Conservation (phyloP, 768 basidiomycete genomes). For the Amanita exitialis region DNA sequence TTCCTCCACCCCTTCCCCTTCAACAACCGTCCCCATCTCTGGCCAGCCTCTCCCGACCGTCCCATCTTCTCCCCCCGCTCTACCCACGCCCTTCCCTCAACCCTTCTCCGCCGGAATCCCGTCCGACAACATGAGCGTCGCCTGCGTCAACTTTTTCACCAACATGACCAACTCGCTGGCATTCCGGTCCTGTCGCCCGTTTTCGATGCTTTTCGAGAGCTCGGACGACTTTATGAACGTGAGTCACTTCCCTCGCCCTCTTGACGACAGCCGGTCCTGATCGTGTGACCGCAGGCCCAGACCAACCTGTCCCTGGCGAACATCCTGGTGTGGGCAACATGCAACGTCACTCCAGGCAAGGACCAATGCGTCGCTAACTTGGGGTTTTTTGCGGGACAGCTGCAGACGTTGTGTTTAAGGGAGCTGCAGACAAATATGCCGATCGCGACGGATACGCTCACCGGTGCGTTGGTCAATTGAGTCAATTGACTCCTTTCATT, state of each 20-base stretch:
- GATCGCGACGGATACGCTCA: slow-evolving; percentile 43
- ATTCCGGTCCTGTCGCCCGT: slow-evolving; percentile 69
- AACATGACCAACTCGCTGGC: slow-evolving; percentile 58
- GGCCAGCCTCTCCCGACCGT: slow-evolving; percentile 32
- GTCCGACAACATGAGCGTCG: slow-evolving; percentile 52
- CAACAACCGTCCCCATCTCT: slow-evolving; percentile 10
- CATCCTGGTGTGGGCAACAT: slow-evolving; percentile 67
- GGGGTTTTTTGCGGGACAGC: slow-evolving; percentile 43
- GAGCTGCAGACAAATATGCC: slow-evolving; percentile 47
- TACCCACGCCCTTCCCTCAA: slow-evolving; percentile 75
- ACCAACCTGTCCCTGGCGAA: slow-evolving; percentile 54
- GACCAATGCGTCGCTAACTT: slow-evolving; percentile 59
- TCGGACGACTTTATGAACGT: slow-evolving; percentile 51
- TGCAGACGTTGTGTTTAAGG: slow-evolving; percentile 39
- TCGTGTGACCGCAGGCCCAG: slow-evolving; percentile 40
- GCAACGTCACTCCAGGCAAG: slow-evolving; percentile 43
- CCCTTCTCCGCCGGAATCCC: slow-evolving; percentile 56
- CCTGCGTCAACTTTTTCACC: slow-evolving; percentile 62
- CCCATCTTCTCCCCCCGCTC: slow-evolving; percentile 35
- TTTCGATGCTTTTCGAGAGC: slow-evolving; percentile 52
- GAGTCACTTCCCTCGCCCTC: slow-evolving; percentile 13
- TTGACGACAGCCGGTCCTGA: neutral
- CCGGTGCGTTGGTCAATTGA: slow-evolving; percentile 27
- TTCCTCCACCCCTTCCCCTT: slow-evolving; percentile 12
- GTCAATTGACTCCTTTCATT: neutral